A percentile compares a stretch with the other conserved stretches of the same genome.
Evolutionary conservation across 345 rosid genomes (phyloP).

Genomic region (Camelina laxa): DNA sequence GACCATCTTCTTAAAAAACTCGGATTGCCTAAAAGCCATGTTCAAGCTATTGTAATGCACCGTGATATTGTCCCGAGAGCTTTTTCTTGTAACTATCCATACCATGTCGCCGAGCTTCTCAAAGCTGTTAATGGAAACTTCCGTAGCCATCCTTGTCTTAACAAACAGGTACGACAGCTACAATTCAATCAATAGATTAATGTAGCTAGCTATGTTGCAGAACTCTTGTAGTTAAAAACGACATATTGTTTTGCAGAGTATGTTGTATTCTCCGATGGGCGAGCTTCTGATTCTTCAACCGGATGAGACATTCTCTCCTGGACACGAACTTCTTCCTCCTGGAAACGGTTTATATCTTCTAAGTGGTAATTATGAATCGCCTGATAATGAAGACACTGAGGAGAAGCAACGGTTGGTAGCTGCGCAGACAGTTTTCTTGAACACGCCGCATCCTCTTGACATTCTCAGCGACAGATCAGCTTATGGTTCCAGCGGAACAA

Average conservation of each 20-base stretch:
- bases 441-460: constrained; percentile 89
- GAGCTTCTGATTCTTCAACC: constrained; percentile 88
- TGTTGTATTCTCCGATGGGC: constrained; percentile 83
- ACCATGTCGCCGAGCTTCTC: constrained; percentile 75
- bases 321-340: constrained; percentile 76
- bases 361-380: constrained; percentile 40
- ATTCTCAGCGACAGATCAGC: constrained; percentile 76
- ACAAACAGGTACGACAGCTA: constrained; percentile 62
- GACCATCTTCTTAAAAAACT: constrained; percentile 71
- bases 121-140: constrained; percentile 83
- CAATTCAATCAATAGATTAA: not conserved
- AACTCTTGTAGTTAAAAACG: not conserved
- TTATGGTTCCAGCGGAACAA: constrained; percentile 77
- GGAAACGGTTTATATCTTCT: constrained; percentile 76
- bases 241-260: constrained; percentile 50
- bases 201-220: not conserved
- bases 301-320: constrained; percentile 77
- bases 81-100: constrained; percentile 83
- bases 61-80: constrained; percentile 91
- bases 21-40: constrained; percentile 70
- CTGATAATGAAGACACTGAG: constrained; percentile 47
- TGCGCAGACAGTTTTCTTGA: constrained; percentile 65
- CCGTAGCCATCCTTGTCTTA: constrained; percentile 81
- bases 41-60: constrained; percentile 75
- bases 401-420: constrained; percentile 60